Evolutionary conservation across 2,329 filamentous ascomycete species (phyloP).

Genomic region (Fusarium sororula): DNA sequence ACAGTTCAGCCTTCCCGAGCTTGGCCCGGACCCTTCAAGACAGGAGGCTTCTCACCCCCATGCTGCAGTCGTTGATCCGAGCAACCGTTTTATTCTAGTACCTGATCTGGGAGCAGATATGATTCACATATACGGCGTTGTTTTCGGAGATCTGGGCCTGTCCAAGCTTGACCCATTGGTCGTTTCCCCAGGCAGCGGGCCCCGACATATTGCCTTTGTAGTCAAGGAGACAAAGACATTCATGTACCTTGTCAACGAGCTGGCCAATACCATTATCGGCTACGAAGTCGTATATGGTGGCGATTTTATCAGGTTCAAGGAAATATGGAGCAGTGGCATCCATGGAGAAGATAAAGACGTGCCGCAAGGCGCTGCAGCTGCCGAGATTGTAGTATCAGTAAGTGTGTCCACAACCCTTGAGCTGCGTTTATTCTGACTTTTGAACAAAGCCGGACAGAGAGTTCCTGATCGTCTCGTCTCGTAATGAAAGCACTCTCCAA

Average conservation of each 20-base stretch:
- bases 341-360: constrained; percentile 56
- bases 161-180: constrained; percentile 51
- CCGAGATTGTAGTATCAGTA: constrained; percentile 68
- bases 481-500: constrained; percentile 66
- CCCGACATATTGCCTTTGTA: constrained; percentile 71
- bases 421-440: background rate
- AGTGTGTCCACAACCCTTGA: constrained; percentile 42
- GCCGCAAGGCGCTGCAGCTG: constrained; percentile 56
- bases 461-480: constrained; percentile 74
- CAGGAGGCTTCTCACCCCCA: constrained; percentile 71
- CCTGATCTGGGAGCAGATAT: constrained; percentile 74
- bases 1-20: constrained; percentile 51
- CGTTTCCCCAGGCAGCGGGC: constrained; percentile 65
- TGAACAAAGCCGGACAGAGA: constrained; percentile 62
- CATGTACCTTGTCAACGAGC: constrained; percentile 70
- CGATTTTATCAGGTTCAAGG: constrained; percentile 54
- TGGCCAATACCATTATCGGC: constrained; percentile 64
- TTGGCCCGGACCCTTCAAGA: constrained; percentile 53
- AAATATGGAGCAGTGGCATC: constrained; percentile 58
- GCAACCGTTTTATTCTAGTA: constrained; percentile 67
- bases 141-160: constrained; percentile 54
- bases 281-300: constrained; percentile 64
- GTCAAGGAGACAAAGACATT: constrained; percentile 56
- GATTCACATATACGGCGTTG: constrained; percentile 64
- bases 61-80: constrained; percentile 72